Base-by-base conservation (phyloP, 495 filamentous ascomycete genomes). In the Acidomyces sp. region DNA sequence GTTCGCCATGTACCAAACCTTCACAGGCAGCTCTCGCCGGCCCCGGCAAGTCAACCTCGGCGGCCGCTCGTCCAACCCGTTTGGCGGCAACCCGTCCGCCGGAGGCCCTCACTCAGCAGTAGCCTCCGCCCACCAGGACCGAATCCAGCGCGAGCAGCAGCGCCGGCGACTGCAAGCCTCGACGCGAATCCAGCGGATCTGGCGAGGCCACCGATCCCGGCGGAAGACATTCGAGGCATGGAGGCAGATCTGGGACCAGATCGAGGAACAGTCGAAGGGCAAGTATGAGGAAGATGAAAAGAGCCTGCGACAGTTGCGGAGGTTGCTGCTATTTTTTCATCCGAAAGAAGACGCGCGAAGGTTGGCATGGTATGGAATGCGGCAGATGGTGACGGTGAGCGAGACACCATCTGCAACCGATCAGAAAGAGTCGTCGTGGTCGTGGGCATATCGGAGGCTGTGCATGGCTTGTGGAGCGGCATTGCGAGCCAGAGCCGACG, bases 1-100 rank as follows among this genome's bases (percentile, higher is more conserved):
- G n/a, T n/a, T n/a, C n/a, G n/a, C n/a, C n/a, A 96, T 96, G 88
- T 93, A 88, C 60, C 77, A 77, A 41, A 80, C 78, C 27, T 97
- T 97, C 62, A 88, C 82, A 20, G 90, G 90, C 41, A 82, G 59
- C 64, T 80, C 86, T 51, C 77, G 85, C 50, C 80, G 79, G 41
- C 78, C 77, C 36, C 80, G 90, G 38, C 83, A 93, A 57, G 85
- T 97, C 49, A 93, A 97, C 59, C 78, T 97, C 43, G 88, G 84
- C 37, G 92, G 87, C 49, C 82, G 87, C 46, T 73, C 75, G 52
- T 66, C 60, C 40, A 84, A 90, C 60, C 78, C 82, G 20, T 84
- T 86, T 59, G 75, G 78, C 45, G 62, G 72, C 55, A 39, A 42
- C 37, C 24, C 53, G n/a, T 46, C 60, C 21, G 49, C 37, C 52